Evolutionary conservation across 2,329 filamentous ascomycete genomes (phyloP).

Genomic region (Colletotrichum costaricense): DNA sequence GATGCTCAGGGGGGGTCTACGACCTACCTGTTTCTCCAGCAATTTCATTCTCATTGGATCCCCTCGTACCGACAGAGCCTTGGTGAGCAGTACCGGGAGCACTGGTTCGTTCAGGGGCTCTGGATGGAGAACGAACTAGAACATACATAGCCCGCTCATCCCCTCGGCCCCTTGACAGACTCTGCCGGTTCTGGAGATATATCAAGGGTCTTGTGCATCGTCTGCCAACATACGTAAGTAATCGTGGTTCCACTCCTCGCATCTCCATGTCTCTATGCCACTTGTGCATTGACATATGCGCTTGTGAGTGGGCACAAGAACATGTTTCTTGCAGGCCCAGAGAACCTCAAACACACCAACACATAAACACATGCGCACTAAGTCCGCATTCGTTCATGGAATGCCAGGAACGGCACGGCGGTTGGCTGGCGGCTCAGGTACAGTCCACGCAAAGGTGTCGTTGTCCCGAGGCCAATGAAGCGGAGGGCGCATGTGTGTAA

Average conservation of each 20-base stretch:
- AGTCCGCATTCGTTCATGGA: not conserved
- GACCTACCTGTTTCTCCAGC: constrained; percentile 9
- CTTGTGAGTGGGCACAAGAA: not conserved
- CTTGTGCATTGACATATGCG: not conserved
- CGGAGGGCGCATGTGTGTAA: constrained; percentile 12
- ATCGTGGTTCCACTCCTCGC: not conserved
- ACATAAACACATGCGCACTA: not conserved
- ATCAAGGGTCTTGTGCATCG: not conserved
- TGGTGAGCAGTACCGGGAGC: not conserved
- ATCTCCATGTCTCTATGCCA: not conserved
- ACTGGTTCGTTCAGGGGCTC: not conserved
- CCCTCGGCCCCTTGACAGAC: constrained; percentile 10
- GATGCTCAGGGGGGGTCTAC: constrained; percentile 21
- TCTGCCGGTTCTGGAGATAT: constrained; percentile 4
- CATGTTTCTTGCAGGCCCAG: constrained; percentile 9
- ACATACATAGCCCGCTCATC: constrained; percentile 2
- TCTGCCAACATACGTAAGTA: not conserved
- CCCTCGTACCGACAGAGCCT: constrained; percentile 8
- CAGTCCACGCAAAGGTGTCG: constrained; percentile 8
- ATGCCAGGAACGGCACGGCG: constrained; percentile 22
- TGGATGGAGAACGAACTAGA: constrained; percentile 17
- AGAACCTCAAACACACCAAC: not conserved
- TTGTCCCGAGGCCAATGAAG: constrained; percentile 19
- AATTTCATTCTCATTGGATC: constrained; percentile 16
- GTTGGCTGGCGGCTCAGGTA: constrained; percentile 31